Evolutionary conservation across 306 rosid genomes (phyloP), one percentile per base, ranked within the genome.

Genomic region (Medicago arabica): DNA sequence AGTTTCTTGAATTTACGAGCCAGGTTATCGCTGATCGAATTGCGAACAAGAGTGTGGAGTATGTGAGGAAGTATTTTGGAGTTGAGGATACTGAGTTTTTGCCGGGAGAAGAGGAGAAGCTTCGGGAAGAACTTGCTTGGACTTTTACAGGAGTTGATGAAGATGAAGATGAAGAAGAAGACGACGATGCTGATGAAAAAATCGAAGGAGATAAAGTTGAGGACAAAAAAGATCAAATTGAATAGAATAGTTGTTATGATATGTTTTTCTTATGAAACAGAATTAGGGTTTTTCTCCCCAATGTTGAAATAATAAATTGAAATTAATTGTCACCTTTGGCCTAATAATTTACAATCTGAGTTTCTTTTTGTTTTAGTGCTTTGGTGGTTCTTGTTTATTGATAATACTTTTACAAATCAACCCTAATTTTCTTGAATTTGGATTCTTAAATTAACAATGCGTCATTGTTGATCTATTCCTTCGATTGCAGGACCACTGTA

Each of bases 31-130:
- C 82, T 2, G 59, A 75, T 21, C 59, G 78, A 11, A 82, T 85
- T 46, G 8, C 60, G 75, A 76, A 85, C 54, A 82, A 79, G 72
- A 72, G 89, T 39, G 85, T 80, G 4, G 78, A 76, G 72, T 63
- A 25, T 13, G 81, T 68, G 11, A 57, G 89, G 44, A 63, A 28
- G 4, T 44, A 75, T 51, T 85, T 85, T n/a, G 76, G 70, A 3
- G 2, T 79, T 7, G 78, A 47, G 10, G 69, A 8, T 28, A 28
- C 31, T n/a, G 89, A 80, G 69, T 85, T 1, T 25, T 68, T 78
- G 3, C 81, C 66, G 0, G 78, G 68, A 36, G 88, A 85, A 54
- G 86, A 85, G 75, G 75, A 43, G 0, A 4, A 14, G 72, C 8
- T 72, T 5, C 83, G 82, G 4, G 17, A 31, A 1, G 47, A 63